phyloP scores from a whole-genome alignment of 1,284 basidiomycete genomes.

The Moniliophthora roreri region DNA sequence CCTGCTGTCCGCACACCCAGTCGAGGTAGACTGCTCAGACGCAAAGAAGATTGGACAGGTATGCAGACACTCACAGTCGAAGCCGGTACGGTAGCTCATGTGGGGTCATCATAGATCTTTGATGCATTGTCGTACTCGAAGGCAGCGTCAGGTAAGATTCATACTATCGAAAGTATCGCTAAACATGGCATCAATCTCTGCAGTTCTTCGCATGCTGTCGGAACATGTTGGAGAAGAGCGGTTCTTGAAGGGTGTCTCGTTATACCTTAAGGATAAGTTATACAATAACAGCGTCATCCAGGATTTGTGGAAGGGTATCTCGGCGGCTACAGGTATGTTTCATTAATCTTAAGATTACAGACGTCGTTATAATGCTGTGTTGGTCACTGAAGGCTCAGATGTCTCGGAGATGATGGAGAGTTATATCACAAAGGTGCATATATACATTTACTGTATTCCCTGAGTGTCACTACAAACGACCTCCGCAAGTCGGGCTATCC shows the following conservation, averaged over 20 bases:
- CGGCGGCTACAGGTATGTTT: constrained; percentile 19
- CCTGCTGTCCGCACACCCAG: constrained; percentile 91
- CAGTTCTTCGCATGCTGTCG: constrained; percentile 93
- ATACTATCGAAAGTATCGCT: not conserved
- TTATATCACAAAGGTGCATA: constrained; percentile 83
- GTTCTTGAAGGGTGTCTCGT: constrained; percentile 86
- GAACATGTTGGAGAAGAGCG: constrained; percentile 90
- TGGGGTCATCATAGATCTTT: constrained; percentile 63
- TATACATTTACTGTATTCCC: constrained; percentile 7
- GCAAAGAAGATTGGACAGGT: constrained; percentile 73
- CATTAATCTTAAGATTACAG: too few relatives aligned
- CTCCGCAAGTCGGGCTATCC: constrained; percentile 81
- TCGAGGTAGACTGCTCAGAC: constrained; percentile 91
- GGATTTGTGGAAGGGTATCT: constrained; percentile 93
- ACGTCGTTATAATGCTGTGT: too few relatives aligned
- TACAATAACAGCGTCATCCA: constrained; percentile 86
- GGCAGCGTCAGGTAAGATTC: constrained; percentile 67
- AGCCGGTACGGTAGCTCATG: not conserved
- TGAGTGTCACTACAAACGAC: not conserved
- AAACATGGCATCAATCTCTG: constrained; percentile 9
- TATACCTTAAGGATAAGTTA: constrained; percentile 83
- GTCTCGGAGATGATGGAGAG: constrained; percentile 86
- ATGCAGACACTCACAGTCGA: not conserved
- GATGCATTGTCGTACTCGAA: constrained; percentile 87
- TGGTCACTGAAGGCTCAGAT: constrained; percentile 36